A percentile compares a stretch with the other conserved stretches of the same genome.
phyloP scores from a whole-genome alignment of 2,329 filamentous ascomycete genomes.

The Fusarium gaditjirri region DNA sequence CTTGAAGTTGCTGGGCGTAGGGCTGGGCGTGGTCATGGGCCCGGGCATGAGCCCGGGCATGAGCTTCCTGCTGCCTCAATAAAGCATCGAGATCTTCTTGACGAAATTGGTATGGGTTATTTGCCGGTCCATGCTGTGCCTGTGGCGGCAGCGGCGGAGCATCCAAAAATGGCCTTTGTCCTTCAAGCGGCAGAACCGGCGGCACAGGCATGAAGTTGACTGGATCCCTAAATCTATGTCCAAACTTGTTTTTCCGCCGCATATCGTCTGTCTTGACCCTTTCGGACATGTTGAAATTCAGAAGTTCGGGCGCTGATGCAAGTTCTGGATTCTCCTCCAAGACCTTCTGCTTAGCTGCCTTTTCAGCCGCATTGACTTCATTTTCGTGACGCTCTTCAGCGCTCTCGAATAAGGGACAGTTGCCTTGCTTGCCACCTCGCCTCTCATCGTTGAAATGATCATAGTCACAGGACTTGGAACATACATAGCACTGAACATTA shows the following conservation, averaged over 20 bases:
- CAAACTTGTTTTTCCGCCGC: constrained; percentile 29
- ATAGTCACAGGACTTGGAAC: constrained; percentile 74
- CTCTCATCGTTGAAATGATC: constrained; percentile 72
- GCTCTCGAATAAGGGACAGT: constrained; percentile 76
- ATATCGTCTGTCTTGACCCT: constrained; percentile 58
- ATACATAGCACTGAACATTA: constrained; percentile 75
- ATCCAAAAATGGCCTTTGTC: background rate
- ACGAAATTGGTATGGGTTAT: background rate
- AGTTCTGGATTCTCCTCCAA: constrained; percentile 69
- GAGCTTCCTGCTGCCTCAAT: background rate
- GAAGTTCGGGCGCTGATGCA: constrained; percentile 57
- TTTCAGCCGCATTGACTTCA: constrained; percentile 72
- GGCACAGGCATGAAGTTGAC: background rate
- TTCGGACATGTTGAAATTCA: constrained; percentile 70
- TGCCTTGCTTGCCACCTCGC: constrained; percentile 60
- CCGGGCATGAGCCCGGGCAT: background rate
- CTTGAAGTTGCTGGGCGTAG: background rate
- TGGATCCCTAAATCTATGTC: background rate
- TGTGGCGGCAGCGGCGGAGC: background rate
- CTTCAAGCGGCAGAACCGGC: background rate
- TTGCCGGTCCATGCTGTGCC: background rate
- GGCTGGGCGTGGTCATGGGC: no score
- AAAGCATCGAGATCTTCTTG: background rate
- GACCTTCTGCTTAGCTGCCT: constrained; percentile 64
- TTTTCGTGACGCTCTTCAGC: constrained; percentile 68